Conservation (phyloP, 2,329 filamentous ascomycete species). For the Periconia sp. region DNA sequence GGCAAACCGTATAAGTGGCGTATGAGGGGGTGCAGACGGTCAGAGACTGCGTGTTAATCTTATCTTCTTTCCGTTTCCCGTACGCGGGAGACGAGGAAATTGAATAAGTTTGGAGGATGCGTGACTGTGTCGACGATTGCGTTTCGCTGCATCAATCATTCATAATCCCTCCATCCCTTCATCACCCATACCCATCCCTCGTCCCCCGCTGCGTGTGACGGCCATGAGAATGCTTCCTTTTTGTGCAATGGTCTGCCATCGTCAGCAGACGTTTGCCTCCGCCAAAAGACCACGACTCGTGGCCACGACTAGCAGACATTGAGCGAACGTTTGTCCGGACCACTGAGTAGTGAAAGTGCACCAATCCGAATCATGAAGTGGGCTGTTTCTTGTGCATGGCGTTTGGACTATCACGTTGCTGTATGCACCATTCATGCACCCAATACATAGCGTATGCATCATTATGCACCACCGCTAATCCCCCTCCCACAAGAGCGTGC, state of each 20-base stretch:
- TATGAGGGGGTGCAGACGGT: neutral
- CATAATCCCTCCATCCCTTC: neutral
- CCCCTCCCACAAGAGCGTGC: neutral
- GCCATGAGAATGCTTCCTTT: neutral
- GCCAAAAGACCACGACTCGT: constrained; percentile 23
- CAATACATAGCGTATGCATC: neutral
- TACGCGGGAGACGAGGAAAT: neutral
- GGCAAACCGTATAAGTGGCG: neutral
- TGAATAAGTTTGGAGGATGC: neutral
- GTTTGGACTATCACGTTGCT: constrained; percentile 20
- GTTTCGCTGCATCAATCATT: too few species aligned
- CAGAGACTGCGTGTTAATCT: neutral
- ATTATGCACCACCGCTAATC: neutral
- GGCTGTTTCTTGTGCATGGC: constrained; percentile 26
- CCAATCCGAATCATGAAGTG: constrained; percentile 1
- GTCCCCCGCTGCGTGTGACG: constrained; percentile 10
- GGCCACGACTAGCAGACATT: neutral
- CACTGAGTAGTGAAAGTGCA: neutral
- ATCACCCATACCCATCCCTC: neutral
- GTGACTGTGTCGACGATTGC: too few species aligned
- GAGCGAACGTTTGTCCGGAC: neutral
- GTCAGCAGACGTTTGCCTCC: neutral
- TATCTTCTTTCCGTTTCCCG: neutral
- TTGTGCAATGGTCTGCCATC: neutral
- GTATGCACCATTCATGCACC: neutral